Conservation (phyloP, 2,329 filamentous ascomycete genomes). For the Sporothrix dimorphospora region DNA sequence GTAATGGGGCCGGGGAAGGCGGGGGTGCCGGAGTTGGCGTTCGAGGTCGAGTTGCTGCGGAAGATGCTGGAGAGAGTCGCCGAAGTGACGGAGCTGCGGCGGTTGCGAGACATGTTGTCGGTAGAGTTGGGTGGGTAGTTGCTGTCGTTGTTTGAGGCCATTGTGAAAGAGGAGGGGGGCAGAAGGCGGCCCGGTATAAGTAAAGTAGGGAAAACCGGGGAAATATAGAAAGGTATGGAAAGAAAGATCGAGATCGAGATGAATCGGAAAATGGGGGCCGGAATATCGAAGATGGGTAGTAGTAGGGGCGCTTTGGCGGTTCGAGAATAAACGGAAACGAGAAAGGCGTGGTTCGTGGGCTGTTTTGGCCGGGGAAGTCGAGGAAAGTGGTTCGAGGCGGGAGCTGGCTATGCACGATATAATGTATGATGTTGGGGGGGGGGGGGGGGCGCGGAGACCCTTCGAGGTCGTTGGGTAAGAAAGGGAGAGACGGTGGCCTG, state of each 20-base stretch:
- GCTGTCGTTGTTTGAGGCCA: constrained; percentile 36
- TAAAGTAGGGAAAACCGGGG: neutral
- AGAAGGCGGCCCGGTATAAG: neutral
- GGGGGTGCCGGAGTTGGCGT: constrained; percentile 47
- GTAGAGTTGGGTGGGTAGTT: constrained; percentile 35
- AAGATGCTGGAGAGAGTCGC: constrained; percentile 63
- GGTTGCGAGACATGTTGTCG: constrained; percentile 43
- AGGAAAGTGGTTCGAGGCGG: constrained; percentile 15
- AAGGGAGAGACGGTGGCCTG: constrained; percentile 15
- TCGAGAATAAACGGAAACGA: constrained; percentile 17
- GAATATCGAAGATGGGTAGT: neutral
- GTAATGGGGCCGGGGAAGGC: constrained; percentile 51
- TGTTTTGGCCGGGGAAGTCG: neutral
- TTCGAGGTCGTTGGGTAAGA: neutral
- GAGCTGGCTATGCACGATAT: neutral
- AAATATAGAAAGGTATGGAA: neutral
- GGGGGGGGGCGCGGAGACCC: neutral
- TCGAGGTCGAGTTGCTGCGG: constrained; percentile 57
- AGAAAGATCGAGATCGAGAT: constrained; percentile 15
- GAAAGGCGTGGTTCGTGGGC: neutral
- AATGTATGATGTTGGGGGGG: neutral
- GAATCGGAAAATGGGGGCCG: neutral
- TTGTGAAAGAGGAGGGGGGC: neutral
- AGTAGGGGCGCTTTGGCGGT: neutral
- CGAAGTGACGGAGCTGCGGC: constrained; percentile 61